Evolutionary conservation across 768 basidiomycete genomes (phyloP), one percentile per base, ranked within the genome.

Genomic region (Arthromyces matolae): DNA sequence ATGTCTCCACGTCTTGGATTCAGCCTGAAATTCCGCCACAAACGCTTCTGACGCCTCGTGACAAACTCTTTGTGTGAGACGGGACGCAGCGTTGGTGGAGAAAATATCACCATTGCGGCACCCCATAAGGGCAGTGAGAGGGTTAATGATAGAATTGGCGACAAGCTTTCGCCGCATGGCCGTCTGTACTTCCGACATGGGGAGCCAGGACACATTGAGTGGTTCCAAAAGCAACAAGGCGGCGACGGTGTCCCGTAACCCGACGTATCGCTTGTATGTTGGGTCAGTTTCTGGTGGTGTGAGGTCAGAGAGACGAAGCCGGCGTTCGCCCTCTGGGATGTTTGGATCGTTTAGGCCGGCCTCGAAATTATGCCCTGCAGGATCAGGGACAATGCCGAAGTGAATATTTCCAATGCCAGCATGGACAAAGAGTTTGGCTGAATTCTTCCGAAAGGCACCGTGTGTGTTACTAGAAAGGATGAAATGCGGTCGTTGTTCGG

Each of bases 381-480:
- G 71, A 63, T 93, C 89, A 10, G 88, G 84, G 2, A 87, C 75
- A 45, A 95, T 80, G 13, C 82, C 90, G 50, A 94, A 90, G n/a
- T 79, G 72, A 56, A 96, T 73, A 6, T 73, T 62, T 5, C 91
- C 92, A 8, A 79, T 40, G 5, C 86, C 86, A 6, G 84, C 70
- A 56, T 93, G 90, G 12, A 89, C 78, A 47, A 83, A 77, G 46
- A 83, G 76, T 33, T 70, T 69, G 14, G 22, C n/a, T 22, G 59
- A 60, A 1, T 66, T 60, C 54, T 79, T 83, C 40, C 73, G 61
- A 68, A 80, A 86, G 23, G 80, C 84, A 3, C 90, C 89, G 56
- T 95, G 92, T 1, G 83, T 86, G 52, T 88, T 93, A 22, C 83
- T 80, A 12, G 85, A 84, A 44, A 95, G 68, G 53, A 98, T 78